Conservation (phyloP, 208 protist genomes). For the Trypanosoma melophagium region DNA sequence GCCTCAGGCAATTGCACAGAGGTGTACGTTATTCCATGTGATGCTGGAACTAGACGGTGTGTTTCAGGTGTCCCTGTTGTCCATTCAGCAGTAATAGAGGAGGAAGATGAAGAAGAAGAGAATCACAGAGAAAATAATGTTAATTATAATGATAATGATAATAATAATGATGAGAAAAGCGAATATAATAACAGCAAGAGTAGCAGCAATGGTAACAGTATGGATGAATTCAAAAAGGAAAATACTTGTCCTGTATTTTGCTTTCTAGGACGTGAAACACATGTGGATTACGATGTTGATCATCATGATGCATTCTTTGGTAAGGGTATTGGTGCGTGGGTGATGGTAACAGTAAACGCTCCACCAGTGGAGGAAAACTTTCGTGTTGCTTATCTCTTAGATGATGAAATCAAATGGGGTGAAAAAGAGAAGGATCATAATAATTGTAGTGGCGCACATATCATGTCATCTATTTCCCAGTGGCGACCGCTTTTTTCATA, state of each 20-base stretch:
- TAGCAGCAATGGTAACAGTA: not conserved
- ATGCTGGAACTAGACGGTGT: conserved; percentile 12
- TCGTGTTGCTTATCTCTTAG: conserved; percentile 47
- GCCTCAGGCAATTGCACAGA: conserved; percentile 48
- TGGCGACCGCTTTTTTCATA: conserved; percentile 56
- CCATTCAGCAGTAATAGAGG: not conserved
- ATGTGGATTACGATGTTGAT: conserved; percentile 60
- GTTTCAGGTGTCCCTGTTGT: conserved; percentile 22
- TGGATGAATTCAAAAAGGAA: not conserved
- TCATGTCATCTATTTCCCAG: not conserved
- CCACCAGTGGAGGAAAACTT: conserved; percentile 32
- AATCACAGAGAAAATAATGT: not conserved
- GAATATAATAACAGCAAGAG: not conserved
- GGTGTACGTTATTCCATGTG: conserved; percentile 43
- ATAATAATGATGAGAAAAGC: not conserved
- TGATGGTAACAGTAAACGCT: conserved; percentile 39
- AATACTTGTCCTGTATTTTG: conserved; percentile 7
- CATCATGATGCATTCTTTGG: conserved; percentile 56
- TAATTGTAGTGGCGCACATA: not conserved
- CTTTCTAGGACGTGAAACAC: conserved; percentile 22
- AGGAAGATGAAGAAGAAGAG: not conserved
- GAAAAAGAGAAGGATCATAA: too few species aligned
- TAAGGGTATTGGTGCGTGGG: conserved; percentile 41
- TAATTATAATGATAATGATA: not conserved
- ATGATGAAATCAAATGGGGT: conserved; percentile 3